phyloP scores from a whole-genome alignment of 441 rosid species.

The Capsella rubella region DNA sequence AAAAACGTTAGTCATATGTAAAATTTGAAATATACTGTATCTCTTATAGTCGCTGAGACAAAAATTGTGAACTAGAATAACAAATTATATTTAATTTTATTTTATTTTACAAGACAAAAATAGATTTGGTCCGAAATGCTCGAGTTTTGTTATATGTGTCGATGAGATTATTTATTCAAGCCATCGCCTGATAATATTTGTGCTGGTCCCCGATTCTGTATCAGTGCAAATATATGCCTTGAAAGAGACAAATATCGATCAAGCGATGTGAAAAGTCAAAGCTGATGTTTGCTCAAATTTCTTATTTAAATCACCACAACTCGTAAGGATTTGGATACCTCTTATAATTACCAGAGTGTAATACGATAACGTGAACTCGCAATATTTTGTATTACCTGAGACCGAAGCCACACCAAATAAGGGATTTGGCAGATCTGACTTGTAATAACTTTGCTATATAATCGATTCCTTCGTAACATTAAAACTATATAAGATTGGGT shows the following conservation, averaged over 20 bases:
- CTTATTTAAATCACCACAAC: background rate
- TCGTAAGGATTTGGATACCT: slow-evolving; percentile 4
- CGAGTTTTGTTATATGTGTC: background rate
- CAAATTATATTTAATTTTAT: background rate
- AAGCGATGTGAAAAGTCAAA: slow-evolving; percentile 20
- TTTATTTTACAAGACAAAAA: background rate
- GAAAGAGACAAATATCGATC: slow-evolving; percentile 16
- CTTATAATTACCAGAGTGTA: slow-evolving; percentile 14
- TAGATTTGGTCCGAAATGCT: background rate
- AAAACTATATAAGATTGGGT: background rate
- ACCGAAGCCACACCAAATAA: slow-evolving; percentile 30
- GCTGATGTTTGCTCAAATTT: background rate
- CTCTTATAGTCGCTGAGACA: background rate
- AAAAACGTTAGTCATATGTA: too few species aligned
- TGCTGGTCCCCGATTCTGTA: slow-evolving; percentile 20
- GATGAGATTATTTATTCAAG: background rate
- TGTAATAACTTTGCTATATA: slow-evolving; percentile 15
- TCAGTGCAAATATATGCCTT: slow-evolving; percentile 18
- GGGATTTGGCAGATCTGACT: slow-evolving; percentile 33
- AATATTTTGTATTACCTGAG: slow-evolving; percentile 22
- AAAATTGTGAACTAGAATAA: background rate
- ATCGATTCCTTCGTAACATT: background rate
- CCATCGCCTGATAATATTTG: slow-evolving; percentile 19
- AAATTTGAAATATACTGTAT: background rate
- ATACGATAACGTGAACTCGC: slow-evolving; percentile 19